Conservation (phyloP, 805 yeast species). For the Wickerhamiella hasegawae region DNA sequence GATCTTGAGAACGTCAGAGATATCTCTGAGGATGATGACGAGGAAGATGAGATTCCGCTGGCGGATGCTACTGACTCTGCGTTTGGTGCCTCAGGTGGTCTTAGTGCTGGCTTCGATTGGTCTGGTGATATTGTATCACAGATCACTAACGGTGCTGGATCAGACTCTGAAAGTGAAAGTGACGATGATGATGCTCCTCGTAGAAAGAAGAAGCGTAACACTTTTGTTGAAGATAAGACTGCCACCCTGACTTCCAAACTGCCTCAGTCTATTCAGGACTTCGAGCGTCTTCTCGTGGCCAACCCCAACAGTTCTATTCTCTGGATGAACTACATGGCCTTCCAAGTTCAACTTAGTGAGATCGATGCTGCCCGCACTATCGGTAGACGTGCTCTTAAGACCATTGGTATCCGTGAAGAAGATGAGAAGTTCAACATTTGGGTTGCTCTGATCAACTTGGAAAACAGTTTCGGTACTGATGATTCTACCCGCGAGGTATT, state of each 20-base stretch:
- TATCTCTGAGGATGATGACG: constrained; percentile 13
- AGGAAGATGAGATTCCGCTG: constrained; percentile 18
- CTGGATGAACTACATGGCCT: constrained; percentile 98
- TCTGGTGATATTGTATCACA: constrained; percentile 54
- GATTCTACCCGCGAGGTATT: constrained; percentile 69
- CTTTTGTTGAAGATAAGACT: constrained; percentile 58
- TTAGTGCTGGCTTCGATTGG: constrained; percentile 90
- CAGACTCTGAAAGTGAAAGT: constrained; percentile 30
- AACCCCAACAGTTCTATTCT: constrained; percentile 83
- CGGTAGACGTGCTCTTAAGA: constrained; percentile 81
- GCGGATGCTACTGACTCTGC: constrained; percentile 21
- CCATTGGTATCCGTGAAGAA: constrained; percentile 82
- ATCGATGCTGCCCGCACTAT: constrained; percentile 87
- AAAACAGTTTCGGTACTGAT: constrained; percentile 78
- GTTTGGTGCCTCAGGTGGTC: constrained; percentile 37
- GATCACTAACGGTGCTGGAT: constrained; percentile 20
- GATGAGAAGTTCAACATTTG: constrained; percentile 85
- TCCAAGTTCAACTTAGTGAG: constrained; percentile 89
- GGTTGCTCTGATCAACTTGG: constrained; percentile 90
- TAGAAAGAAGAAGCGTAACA: constrained; percentile 33
- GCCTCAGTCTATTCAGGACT: constrained; percentile 84
- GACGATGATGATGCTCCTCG: constrained; percentile 18
- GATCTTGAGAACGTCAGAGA: constrained; percentile 14
- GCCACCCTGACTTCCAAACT: constrained; percentile 68
- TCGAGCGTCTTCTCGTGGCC: constrained; percentile 81